Evolutionary conservation across 257 asterid genomes (phyloP).

Genomic region (Henckelia pumila): DNA sequence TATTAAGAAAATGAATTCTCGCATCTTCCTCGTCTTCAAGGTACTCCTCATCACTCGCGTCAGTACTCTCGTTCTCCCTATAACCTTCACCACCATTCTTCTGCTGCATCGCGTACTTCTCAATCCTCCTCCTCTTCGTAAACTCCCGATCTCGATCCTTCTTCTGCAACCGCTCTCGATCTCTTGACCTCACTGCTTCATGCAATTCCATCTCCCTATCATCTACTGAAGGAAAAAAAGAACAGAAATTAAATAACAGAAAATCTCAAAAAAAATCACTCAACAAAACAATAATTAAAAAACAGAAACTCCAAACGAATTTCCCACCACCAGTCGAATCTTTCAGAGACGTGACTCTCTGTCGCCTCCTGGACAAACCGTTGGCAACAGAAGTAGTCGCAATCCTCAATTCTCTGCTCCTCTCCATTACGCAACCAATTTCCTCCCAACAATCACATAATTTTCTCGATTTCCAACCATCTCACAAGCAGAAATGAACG

Average conservation of each 20-base stretch:
- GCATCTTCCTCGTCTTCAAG: conserved; percentile 32
- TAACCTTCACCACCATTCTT: conserved; percentile 34
- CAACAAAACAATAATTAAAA: conserved; percentile 11
- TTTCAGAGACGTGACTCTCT: conserved; percentile 36
- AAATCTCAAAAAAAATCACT: background rate
- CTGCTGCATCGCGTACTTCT: conserved; percentile 29
- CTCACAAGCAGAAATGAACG: conserved; percentile 22
- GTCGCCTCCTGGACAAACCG: conserved; percentile 43
- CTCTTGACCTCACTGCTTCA: conserved; percentile 46
- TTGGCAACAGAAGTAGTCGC: conserved; percentile 25
- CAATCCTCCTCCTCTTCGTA: conserved; percentile 44
- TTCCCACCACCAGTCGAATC: conserved; percentile 45
- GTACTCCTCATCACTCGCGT: conserved; percentile 43
- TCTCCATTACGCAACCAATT: conserved; percentile 34
- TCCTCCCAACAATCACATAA: conserved; percentile 20
- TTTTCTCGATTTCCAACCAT: conserved; percentile 39
- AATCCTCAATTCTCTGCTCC: conserved; percentile 34
- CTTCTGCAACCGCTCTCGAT: conserved; percentile 41
- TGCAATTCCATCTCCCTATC: conserved; percentile 42
- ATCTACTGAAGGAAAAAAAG: conserved; percentile 31
- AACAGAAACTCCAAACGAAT: background rate
- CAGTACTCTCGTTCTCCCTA: conserved; percentile 38
- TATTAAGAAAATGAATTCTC: conserved; percentile 32
- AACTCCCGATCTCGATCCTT: conserved; percentile 42
- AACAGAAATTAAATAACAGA: background rate